Evolutionary conservation across 1,139 yeast genomes (phyloP).

Genomic region (Neolecta irregularis): DNA sequence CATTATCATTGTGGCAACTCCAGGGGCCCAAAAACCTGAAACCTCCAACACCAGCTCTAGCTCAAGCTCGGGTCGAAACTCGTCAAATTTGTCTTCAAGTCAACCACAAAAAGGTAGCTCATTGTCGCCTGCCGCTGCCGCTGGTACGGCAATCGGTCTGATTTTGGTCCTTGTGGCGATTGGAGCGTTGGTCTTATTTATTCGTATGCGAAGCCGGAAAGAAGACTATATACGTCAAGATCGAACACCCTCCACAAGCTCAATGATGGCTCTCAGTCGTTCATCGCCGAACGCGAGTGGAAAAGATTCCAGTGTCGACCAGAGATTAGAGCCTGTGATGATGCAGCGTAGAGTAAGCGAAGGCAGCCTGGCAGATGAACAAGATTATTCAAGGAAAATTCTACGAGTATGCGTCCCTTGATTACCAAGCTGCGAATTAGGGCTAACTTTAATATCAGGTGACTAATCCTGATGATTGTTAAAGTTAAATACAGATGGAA

Average conservation of each 20-base stretch:
- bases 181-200: slow-evolving; percentile 30
- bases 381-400: slow-evolving; percentile 59
- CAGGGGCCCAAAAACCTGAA: too few species aligned
- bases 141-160: slow-evolving; percentile 55
- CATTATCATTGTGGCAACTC: too few species aligned
- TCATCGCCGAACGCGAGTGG: slow-evolving; percentile 2
- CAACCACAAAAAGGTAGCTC: too few species aligned
- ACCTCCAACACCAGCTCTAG: slow-evolving; percentile 12
- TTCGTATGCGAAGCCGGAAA: slow-evolving; percentile 33
- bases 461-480: too few species aligned
- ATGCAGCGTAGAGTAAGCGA: slow-evolving; percentile 57
- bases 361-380: slow-evolving; percentile 63
- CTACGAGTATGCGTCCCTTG: slow-evolving; percentile 47
- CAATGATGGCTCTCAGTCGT: slow-evolving; percentile 4
- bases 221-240: slow-evolving; percentile 8
- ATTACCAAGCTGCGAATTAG: too few species aligned
- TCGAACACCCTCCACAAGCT: slow-evolving; percentile 7
- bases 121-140: too few species aligned
- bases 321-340: slow-evolving; percentile 51
- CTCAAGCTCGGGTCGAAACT: slow-evolving; percentile 7
- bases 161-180: slow-evolving; percentile 35
- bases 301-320: slow-evolving; percentile 34
- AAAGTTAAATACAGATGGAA: too few species aligned
- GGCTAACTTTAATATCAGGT: too few species aligned
- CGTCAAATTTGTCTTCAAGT: too few species aligned